Evolutionary conservation across 2,329 filamentous ascomycete genomes (phyloP).

Genomic region (Ceratocystis eucalypticola): DNA sequence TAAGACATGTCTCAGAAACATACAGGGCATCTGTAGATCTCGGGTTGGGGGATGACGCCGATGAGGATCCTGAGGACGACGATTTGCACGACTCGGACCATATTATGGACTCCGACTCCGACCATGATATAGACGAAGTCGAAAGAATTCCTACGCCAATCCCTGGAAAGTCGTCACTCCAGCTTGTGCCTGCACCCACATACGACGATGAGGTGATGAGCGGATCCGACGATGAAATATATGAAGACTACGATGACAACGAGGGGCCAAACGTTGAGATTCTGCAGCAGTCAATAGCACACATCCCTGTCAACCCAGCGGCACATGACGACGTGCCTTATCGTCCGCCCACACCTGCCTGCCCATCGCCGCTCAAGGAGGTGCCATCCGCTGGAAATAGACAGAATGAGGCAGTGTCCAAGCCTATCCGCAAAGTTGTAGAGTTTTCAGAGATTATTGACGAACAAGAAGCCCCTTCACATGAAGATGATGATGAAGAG

Average conservation of each 20-base stretch:
- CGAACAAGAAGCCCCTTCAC: neutral
- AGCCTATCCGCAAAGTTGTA: conserved; percentile 19
- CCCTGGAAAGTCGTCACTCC: conserved; percentile 11
- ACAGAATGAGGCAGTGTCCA: conserved; percentile 23
- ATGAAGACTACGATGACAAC: conserved; percentile 30
- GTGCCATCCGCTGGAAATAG: conserved; percentile 39
- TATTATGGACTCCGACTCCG: conserved; percentile 1
- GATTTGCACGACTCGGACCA: conserved; percentile 8
- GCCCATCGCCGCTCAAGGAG: conserved; percentile 39
- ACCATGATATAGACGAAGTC: conserved; percentile 29
- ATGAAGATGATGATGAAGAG: conserved; percentile 14
- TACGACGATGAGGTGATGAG: conserved; percentile 22
- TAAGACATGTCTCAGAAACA: conserved; percentile 39
- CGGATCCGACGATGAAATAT: conserved; percentile 27
- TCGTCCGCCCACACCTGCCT: conserved; percentile 35
- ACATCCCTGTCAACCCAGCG: conserved; percentile 13
- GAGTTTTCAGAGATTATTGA: conserved; percentile 9
- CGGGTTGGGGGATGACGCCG: conserved; percentile 21
- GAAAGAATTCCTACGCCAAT: conserved; percentile 9
- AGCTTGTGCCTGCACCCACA: conserved; percentile 14
- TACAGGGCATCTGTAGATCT: conserved; percentile 23
- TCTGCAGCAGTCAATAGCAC: conserved; percentile 32
- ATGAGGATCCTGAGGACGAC: conserved; percentile 17
- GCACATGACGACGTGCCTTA: conserved; percentile 25
- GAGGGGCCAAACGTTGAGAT: conserved; percentile 35